Evolutionary conservation across 345 rosid genomes (phyloP).

Genomic region (Salix purpurea): DNA sequence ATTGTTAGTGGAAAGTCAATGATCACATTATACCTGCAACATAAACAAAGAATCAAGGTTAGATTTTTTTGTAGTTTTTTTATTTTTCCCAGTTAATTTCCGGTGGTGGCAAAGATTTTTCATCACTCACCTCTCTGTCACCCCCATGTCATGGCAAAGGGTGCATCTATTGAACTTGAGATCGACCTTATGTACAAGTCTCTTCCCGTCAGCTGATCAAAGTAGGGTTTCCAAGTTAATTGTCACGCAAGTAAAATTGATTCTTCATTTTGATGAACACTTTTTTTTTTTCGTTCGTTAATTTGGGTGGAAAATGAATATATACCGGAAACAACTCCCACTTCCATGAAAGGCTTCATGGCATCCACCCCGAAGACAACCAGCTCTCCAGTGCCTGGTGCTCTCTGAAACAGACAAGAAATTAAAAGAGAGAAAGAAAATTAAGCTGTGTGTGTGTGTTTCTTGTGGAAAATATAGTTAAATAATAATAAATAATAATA

Average conservation of each 20-base stretch:
- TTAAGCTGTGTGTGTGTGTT: neutral
- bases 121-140: conserved; percentile 25
- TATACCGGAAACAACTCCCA: conserved; percentile 46
- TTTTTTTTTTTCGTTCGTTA: neutral
- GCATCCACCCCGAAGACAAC: conserved; percentile 37
- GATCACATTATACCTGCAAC: conserved; percentile 41
- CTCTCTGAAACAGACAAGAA: conserved; percentile 28
- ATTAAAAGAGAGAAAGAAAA: neutral
- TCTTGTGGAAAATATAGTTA: neutral
- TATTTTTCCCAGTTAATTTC: neutral
- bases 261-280: neutral
- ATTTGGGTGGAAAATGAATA: neutral
- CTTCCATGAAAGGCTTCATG: conserved; percentile 31
- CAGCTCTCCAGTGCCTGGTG: conserved; percentile 42
- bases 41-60: neutral
- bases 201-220: conserved; percentile 19
- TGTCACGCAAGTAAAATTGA: neutral
- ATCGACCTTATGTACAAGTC: conserved; percentile 19
- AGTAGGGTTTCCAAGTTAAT: neutral
- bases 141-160: conserved; percentile 36
- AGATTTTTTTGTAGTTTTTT: no score
- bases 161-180: conserved; percentile 20
- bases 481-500: no score
- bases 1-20: conserved; percentile 37
- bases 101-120: neutral